Evolutionary conservation across 768 basidiomycete species (phyloP), one percentile per base, ranked within the genome.

Genomic region (Tephrocybe sp.): DNA sequence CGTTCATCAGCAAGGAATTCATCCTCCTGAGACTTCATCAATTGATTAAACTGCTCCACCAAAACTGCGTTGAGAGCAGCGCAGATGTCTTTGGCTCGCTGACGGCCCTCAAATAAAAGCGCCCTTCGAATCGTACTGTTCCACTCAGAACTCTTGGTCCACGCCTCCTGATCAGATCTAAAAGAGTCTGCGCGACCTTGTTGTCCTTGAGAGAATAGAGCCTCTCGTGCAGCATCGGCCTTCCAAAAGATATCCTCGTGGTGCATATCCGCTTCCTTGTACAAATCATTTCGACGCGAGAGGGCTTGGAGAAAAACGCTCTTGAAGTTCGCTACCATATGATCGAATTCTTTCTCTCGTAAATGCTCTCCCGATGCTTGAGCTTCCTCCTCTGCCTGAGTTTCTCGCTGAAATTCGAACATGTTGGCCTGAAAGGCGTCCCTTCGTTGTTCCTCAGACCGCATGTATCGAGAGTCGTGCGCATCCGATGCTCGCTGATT

Each of bases 201-300:
- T 20, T 54, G 53, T 15, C 53, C 48, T 11, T 49, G 46, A n/a
- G 37, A n/a, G 28, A 54, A 54, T 1, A 45, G 5, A 5, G 12
- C 21, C 42, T 54, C 33, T 18, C 53, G 41, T 1, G 12, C 20
- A 8, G 25, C 20, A 20, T 54, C 47, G 21, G 24, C 34, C 15
- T 21, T 33, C 21, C 24, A 8, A 26, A 44, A 48, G 0, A 18
- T 45, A 1, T 44, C 42, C 34, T 48, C 41, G 10, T 54, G 53
- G 14, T 11, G 41, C 7, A 36, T 15, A 24, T 49, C 47, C 2
- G 47, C 17, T 21, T 48, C 47, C 12, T 32, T 2, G 23, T 28
- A 54, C 10, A 12, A 6, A 3, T 12, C 5, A 6, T 51, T 15
- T 4, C 33, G 43, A 15, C 25, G 26, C n/a, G 37, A n/a, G 10